Conservation (phyloP, 129 eudicot species). For the Arctium lappa region DNA sequence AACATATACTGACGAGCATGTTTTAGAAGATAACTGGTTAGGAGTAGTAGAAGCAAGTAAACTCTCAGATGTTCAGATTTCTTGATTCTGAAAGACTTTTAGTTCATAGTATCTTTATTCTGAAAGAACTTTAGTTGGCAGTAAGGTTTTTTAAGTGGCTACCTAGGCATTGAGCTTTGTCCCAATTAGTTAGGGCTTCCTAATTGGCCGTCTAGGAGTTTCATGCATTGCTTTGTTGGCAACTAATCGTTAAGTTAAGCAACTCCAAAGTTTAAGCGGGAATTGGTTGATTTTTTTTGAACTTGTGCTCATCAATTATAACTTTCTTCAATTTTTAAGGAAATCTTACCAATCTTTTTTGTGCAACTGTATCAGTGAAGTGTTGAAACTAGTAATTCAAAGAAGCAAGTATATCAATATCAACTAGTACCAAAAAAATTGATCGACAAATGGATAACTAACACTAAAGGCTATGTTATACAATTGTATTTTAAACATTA, state of each 20-base stretch:
- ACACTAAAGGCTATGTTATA: neutral
- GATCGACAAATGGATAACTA: neutral
- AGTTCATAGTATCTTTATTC: neutral
- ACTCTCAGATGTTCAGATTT: neutral
- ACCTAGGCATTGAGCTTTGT: neutral
- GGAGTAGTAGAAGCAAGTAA: neutral
- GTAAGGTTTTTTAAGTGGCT: neutral
- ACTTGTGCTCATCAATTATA: neutral
- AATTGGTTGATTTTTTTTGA: neutral
- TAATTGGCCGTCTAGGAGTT: neutral
- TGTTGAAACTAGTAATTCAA: neutral
- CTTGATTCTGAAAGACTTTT: neutral
- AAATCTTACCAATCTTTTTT: neutral
- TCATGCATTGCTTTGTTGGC: neutral
- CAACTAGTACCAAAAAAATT: no score
- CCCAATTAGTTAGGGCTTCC: neutral
- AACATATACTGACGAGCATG: neutral
- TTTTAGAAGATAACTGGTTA: neutral
- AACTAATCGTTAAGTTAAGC: neutral
- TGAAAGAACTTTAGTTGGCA: neutral
- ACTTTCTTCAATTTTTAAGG: neutral
- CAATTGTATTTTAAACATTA: neutral
- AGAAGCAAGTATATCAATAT: neutral
- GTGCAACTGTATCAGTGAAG: neutral
- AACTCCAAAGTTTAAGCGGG: neutral